These are phyloP conservation scores for Microcera coccophila DNA, from an alignment of 2,329 filamentous ascomycete genomes.

Conservation along the genomic window DNA sequence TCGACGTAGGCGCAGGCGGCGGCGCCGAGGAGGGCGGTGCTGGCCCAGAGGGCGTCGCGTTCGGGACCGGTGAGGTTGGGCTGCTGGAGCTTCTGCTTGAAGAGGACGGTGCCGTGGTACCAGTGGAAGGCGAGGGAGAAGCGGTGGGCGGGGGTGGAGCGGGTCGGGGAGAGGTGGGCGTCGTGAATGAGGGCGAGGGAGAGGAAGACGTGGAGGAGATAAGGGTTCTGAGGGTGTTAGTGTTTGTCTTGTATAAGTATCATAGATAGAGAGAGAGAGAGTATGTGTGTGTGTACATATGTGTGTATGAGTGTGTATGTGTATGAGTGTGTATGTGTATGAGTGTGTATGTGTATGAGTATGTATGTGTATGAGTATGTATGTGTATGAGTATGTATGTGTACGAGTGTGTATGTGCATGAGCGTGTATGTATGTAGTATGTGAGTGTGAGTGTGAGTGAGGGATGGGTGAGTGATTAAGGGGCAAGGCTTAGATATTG, in stretches of 20 bases:
- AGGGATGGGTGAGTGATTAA: neutral
- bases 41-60: conserved; percentile 47
- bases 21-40: conserved; percentile 44
- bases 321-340: too few species aligned
- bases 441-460: neutral
- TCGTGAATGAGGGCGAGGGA: conserved; percentile 53
- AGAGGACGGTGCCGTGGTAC: conserved; percentile 45
- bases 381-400: neutral
- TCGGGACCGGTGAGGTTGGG: conserved; percentile 31
- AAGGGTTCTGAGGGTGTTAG: conserved; percentile 39
- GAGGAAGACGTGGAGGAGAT: conserved; percentile 52
- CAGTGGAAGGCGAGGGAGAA: conserved; percentile 42
- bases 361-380: too few species aligned
- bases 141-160: conserved; percentile 20
- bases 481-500: neutral
- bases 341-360: too few species aligned
- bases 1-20: conserved; percentile 45
- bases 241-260: conserved; percentile 11
- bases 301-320: neutral
- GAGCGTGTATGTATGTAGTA: too few species aligned
- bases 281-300: neutral
- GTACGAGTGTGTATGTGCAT: too few species aligned
- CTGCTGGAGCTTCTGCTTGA: conserved; percentile 39
- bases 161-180: conserved; percentile 33
- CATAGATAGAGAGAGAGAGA: neutral